Conservation (phyloP, 2,329 filamentous ascomycete species). For the Diplocarpon rosae region DNA sequence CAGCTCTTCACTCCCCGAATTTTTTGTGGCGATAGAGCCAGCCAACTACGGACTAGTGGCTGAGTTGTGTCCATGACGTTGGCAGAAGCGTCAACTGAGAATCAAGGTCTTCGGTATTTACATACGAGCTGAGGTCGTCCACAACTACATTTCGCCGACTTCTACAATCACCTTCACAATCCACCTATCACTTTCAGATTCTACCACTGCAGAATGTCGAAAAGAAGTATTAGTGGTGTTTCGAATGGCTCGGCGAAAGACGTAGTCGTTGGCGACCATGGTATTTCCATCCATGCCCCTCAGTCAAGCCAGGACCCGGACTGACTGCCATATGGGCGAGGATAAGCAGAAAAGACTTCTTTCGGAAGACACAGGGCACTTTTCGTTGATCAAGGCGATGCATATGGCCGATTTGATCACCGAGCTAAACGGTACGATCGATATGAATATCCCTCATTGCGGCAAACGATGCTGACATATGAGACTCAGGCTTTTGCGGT, state of each 20-base stretch:
- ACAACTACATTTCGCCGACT: no score
- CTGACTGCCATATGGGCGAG: slow-evolving; percentile 23
- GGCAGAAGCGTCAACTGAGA: no score
- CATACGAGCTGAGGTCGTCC: no score
- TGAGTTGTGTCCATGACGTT: no score
- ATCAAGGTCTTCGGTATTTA: no score
- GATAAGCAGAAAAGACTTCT: slow-evolving; percentile 71
- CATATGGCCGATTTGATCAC: slow-evolving; percentile 79
- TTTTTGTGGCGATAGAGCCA: no score
- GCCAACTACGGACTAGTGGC: no score
- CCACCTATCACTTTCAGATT: no score
- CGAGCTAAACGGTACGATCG: slow-evolving; percentile 58
- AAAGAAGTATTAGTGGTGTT: slow-evolving; percentile 41
- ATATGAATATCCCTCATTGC: background rate
- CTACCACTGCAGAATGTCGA: slow-evolving; percentile 44
- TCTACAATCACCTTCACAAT: no score
- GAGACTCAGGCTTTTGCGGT: slow-evolving; percentile 59
- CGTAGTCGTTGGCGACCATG: slow-evolving; percentile 30
- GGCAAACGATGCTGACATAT: background rate
- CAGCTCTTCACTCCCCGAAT: no score
- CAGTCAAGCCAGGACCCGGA: background rate
- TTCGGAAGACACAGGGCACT: slow-evolving; percentile 60
- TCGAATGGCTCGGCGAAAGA: slow-evolving; percentile 39
- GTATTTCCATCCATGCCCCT: slow-evolving; percentile 24
- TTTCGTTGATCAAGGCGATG: slow-evolving; percentile 56